phyloP scores from a whole-genome alignment of 1,284 basidiomycete genomes.

The Naganishia sp. region DNA sequence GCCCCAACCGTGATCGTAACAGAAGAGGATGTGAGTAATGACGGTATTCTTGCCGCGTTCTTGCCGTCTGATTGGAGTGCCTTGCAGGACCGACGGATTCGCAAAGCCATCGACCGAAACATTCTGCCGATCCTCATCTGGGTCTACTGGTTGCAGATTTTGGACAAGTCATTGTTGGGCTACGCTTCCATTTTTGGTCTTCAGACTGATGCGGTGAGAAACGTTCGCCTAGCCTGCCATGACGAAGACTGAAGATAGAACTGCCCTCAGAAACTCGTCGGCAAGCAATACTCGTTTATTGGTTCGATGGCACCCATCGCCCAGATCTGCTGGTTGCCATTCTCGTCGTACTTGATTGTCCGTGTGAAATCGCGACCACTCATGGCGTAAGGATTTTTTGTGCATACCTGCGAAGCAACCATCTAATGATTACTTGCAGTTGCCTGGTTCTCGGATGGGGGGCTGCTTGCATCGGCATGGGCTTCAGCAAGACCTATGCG shows the following conservation, averaged over 20 bases:
- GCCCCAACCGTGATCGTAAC: conserved; percentile 12
- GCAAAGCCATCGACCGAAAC: conserved; percentile 24
- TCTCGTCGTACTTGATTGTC: conserved; percentile 51
- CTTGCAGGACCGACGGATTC: conserved; percentile 23
- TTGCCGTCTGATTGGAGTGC: not conserved
- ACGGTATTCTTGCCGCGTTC: too few relatives aligned
- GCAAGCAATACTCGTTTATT: conserved; percentile 46
- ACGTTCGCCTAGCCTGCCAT: not conserved
- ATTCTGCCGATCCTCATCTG: conserved; percentile 43
- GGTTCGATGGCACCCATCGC: conserved; percentile 47
- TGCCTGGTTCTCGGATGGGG: conserved; percentile 31
- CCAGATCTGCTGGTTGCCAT: conserved; percentile 51
- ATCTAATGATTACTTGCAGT: not conserved
- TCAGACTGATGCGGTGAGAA: conserved; percentile 37
- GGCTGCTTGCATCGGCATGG: conserved; percentile 25
- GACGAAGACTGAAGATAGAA: not conserved
- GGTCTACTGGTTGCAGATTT: conserved; percentile 47
- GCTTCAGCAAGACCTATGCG: conserved; percentile 36
- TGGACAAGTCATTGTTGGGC: conserved; percentile 45
- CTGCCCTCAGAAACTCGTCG: conserved; percentile 31
- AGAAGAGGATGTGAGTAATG: conserved; percentile 16
- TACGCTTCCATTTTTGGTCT: conserved; percentile 39
- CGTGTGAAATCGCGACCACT: conserved; percentile 44
- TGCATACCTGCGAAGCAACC: conserved; percentile 22
- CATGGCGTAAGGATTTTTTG: conserved; percentile 47